A percentile compares a stretch with the other conserved stretches of the same genome.
Conservation (phyloP, 495 filamentous ascomycete species). For the Letharia lupina region DNA sequence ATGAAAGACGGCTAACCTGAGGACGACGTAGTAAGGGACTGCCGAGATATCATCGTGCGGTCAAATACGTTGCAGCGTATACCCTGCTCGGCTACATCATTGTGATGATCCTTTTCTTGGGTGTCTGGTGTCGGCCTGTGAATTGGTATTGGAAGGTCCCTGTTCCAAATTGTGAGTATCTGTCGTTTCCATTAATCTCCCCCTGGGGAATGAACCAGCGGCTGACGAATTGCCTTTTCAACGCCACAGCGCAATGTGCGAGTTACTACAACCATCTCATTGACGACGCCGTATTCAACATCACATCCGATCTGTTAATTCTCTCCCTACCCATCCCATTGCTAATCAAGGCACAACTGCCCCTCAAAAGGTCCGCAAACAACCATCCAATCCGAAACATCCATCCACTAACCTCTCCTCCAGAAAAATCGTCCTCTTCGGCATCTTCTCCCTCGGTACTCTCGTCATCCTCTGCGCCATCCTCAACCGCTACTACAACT, state of each 20-base stretch:
- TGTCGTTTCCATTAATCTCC: neutral
- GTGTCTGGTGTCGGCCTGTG: slow-evolving; percentile 57
- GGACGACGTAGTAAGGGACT: slow-evolving; percentile 25
- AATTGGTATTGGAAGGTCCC: slow-evolving; percentile 52
- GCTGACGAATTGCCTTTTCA: slow-evolving; percentile 7
- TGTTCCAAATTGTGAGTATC: slow-evolving; percentile 27
- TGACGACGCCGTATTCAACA: slow-evolving; percentile 57
- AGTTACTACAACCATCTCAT: slow-evolving; percentile 48
- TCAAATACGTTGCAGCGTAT: slow-evolving; percentile 49
- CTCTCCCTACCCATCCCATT: slow-evolving; percentile 53
- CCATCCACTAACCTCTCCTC: slow-evolving; percentile 15
- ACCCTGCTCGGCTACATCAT: slow-evolving; percentile 47
- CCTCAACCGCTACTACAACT: slow-evolving; percentile 60
- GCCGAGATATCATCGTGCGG: slow-evolving; percentile 37
- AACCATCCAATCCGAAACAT: neutral
- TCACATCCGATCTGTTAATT: slow-evolving; percentile 56
- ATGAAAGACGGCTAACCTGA: neutral
- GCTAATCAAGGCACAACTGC: slow-evolving; percentile 46
- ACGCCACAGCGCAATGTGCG: slow-evolving; percentile 24
- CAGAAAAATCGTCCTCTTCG: slow-evolving; percentile 46
- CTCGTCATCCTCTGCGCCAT: slow-evolving; percentile 56
- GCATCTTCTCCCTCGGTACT: slow-evolving; percentile 46
- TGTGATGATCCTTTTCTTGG: slow-evolving; percentile 55
- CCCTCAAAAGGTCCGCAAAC: slow-evolving; percentile 24
- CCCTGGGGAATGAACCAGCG: neutral